These are phyloP conservation scores for Trichosporon coremiiforme DNA, from an alignment of 1,284 basidiomycete species.

Conservation along the genomic window DNA sequence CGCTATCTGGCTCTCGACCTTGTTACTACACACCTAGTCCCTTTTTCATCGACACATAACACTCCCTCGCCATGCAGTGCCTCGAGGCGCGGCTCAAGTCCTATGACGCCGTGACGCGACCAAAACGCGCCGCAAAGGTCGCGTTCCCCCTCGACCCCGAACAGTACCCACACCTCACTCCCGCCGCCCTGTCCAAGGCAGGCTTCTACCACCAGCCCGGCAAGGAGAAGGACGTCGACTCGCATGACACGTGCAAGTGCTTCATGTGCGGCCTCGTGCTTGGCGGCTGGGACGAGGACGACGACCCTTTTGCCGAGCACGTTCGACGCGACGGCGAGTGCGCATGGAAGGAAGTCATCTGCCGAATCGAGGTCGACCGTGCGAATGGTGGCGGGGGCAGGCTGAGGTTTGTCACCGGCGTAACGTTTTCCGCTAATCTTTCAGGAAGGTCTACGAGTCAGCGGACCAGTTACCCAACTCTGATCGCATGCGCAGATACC, in stretches of 20 bases:
- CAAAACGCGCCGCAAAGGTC: conserved; percentile 42
- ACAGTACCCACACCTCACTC: conserved; percentile 62
- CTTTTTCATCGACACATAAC: not conserved
- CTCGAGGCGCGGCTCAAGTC: conserved; percentile 44
- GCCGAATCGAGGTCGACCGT: conserved; percentile 61
- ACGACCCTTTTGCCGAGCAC: conserved; percentile 79
- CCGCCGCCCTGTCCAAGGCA: conserved; percentile 71
- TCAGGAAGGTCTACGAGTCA: conserved; percentile 64
- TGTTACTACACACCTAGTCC: not conserved
- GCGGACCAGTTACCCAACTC: conserved; percentile 66
- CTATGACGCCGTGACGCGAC: conserved; percentile 37
- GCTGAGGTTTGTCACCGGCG: conserved; percentile 18
- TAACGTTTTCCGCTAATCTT: not conserved
- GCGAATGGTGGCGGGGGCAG: conserved; percentile 28
- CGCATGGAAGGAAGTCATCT: conserved; percentile 74
- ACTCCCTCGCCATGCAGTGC: conserved; percentile 41
- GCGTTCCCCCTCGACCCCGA: conserved; percentile 46
- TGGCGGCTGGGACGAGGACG: conserved; percentile 73
- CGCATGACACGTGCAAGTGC: conserved; percentile 60
- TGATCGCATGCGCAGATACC: conserved; percentile 67
- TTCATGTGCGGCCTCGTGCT: conserved; percentile 74
- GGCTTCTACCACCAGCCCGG: conserved; percentile 69
- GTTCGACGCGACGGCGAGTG: conserved; percentile 67
- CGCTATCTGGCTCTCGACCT: conserved; percentile 4
- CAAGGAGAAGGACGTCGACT: conserved; percentile 15